A percentile compares a stretch with the other conserved stretches of the same genome.
Evolutionary conservation across 2,329 filamentous ascomycete species (phyloP).

Genomic region (Calonectria hawksworthii): DNA sequence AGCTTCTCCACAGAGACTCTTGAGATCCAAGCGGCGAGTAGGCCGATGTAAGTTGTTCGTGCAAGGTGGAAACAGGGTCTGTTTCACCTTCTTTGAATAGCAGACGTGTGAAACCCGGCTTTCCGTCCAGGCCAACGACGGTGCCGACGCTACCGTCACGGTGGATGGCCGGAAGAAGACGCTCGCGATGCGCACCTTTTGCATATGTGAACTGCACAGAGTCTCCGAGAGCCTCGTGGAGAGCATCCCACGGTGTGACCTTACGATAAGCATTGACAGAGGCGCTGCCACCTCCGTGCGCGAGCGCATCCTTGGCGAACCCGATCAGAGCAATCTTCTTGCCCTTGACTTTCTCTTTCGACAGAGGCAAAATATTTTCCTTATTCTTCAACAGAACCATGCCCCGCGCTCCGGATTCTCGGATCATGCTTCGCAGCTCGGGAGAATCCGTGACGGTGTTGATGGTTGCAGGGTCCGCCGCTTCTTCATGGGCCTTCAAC

Average conservation of each 20-base stretch:
- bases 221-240: background rate
- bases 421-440: background rate
- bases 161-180: background rate
- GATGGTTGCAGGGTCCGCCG: background rate
- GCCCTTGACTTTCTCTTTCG: slow-evolving; percentile 17
- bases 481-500: background rate
- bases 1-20: slow-evolving; percentile 42
- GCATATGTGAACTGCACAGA: background rate
- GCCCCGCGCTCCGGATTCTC: background rate
- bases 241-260: slow-evolving; percentile 2
- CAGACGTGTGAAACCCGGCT: slow-evolving; percentile 46
- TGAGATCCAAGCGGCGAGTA: slow-evolving; percentile 44
- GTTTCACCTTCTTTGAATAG: slow-evolving; percentile 40
- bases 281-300: background rate
- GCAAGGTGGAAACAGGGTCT: slow-evolving; percentile 33
- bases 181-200: background rate
- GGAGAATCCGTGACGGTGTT: background rate
- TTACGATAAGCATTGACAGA: background rate
- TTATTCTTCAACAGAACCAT: background rate
- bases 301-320: slow-evolving; percentile 18
- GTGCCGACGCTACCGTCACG: slow-evolving; percentile 26
- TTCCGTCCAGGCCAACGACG: slow-evolving; percentile 45
- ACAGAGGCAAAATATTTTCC: background rate
- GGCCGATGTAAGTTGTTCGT: slow-evolving; percentile 36
- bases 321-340: slow-evolving; percentile 50